Base-by-base conservation (phyloP, 768 basidiomycete genomes). In the Mycena crocata region DNA sequence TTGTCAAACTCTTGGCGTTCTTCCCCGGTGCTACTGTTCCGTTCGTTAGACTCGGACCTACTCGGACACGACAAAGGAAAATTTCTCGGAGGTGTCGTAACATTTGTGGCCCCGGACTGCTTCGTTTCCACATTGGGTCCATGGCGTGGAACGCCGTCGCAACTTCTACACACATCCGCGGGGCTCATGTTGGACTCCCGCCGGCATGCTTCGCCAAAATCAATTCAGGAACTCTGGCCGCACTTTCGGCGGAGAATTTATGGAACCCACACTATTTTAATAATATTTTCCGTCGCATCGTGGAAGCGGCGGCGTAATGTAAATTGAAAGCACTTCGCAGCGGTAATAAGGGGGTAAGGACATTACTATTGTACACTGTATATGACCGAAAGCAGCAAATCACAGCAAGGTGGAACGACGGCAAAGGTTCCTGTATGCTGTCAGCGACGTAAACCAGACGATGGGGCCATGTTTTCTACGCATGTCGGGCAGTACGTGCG, bases 401-500 rank as follows among this genome's bases (percentile, higher is more conserved):
- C 35, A 66, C 23, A 60, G 65, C 37, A 34, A 39, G 32, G 42
- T 26, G 34, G n/a, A 14, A n/a, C 2, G 15, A 46, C 4, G 14
- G 40, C 4, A 19, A 31, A 45, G 35, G 31, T 13, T 8, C 42
- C n/a, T 42, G 24, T 9, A 30, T 45, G n/a, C n/a, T 44, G 55
- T 58, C 35, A 67, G 31, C 60, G 60, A 3, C 59, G 54, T 24
- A 48, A 61, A 26, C 54, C 55, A 21, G 60, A 62, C 31, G 66
- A 52, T 19, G 60, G 21, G n/a, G 66, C 48, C 66, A 62, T 67
- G 9, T 46, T 23, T 55, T 67, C 66, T 26, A 26, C 26, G 37
- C 66, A 67, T 2, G 60, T 57, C 49, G 66, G 66, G 42, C 66
- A 67, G 32, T 51, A 56, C 32, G 66, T 67, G 39, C 66, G 66